Base-by-base conservation (phyloP, 225 moss, liverwort and hornwort species). In the Neckera pumila region DNA sequence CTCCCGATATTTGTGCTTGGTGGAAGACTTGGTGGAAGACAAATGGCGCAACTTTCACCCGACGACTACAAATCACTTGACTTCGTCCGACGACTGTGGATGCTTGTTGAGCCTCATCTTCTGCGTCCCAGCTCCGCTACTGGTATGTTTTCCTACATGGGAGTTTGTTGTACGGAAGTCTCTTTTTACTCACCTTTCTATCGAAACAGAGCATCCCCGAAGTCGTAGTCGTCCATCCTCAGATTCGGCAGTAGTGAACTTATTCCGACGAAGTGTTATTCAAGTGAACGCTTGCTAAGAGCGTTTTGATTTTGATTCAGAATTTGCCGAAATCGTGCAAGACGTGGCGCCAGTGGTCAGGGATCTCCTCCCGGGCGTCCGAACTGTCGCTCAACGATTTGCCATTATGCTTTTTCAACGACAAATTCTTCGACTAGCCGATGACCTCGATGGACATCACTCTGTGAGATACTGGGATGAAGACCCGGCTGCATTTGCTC, bases 31-130 rank as follows among this genome's bases (percentile, higher is more conserved):
- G 95, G 96, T 79, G 87, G 93, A 80, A 90, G 83, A 51, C 86
- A 92, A 58, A 95, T 98, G 88, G 98, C 98, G 66, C 95, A 89
- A 84, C 89, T 98, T 8, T 96, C 98, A 17, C 90, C 91, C 42
- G 98, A 98, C 88, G 98, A 98, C 88, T 95, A 95, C 86, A 92
- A 93, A 65, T 98, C 97, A 51, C 93, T 98, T 75, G 91, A 95
- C 78, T 90, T 95, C 36, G 93, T 98, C 62, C 93, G 93, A 88
- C 91, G 97, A 81, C 90, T 98, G 42, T 97, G 96, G 98, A 90
- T 92, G 74, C 93, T 98, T 60, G 90, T 96, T 64, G 95, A 97
- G 86, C 97, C 98, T 57, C 91, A 91, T 87, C 85, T 97, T 36
- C 87, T 84, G 82, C 89, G 88, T 69, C 94, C 92, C 79, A 92